Evolutionary conservation across 306 rosid species (phyloP), one percentile per base, ranked within the genome.

Genomic region (Sphenostylis stenocarpa): DNA sequence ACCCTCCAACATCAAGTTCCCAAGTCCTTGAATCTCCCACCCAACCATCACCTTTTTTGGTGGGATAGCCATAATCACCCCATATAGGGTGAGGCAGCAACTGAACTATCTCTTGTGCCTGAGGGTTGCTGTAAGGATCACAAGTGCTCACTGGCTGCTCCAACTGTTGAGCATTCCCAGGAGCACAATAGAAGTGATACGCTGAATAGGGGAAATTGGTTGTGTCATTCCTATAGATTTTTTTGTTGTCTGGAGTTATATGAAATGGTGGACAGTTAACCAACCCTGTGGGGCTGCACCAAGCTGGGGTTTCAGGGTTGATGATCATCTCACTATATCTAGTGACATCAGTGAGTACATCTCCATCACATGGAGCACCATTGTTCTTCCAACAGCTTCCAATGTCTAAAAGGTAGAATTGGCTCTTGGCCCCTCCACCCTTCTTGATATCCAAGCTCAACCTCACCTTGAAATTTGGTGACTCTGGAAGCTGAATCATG

Each of bases 361-460:
- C 76, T 15, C 97, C 97, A 78, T 91, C 90, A 77, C 97, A 91
- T 12, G 90, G 87, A 26, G 60, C 62, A 33, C 97, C 94, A 72
- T 87, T 85, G 84, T 89, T 91, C 86, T 91, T 91, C 94, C 97
- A 91, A 58, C 97, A 91, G 43, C 94, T 86, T 57, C 97, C 97
- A 8, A 91, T 91, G 88, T 91, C 97, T 55, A 84, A 12, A 7
- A 91, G 90, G 81, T 89, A 91, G 84, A 87, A 89, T 28, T 91
- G 96, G 81, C 93, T 89, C 78, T 73, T 81, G 7, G 79, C 1
- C n/a, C 88, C 96, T 85, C 76, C 91, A 49, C 93, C 90, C 2
- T 28, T 62, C 52, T 73, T 85, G 78, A 85, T 73, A n/a, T 85
- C 88, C 57, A 85, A 67, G 4, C 67, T 85, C 60, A 85, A 10